Conservation (phyloP, 345 rosid genomes). For the Melaleuca quinquenervia region DNA sequence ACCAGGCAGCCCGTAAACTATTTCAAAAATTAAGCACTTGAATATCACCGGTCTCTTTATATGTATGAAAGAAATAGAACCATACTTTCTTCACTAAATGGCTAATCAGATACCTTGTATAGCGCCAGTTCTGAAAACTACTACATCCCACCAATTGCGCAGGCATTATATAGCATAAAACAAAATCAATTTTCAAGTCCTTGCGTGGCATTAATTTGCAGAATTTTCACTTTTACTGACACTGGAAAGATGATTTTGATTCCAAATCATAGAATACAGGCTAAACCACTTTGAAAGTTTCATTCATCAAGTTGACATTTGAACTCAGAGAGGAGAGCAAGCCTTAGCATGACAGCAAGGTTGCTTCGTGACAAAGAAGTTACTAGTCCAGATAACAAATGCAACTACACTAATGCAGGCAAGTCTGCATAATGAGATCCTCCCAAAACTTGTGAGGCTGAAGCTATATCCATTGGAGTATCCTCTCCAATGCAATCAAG, state of each 20-base stretch:
- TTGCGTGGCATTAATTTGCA: neutral
- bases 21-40: neutral
- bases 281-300: neutral
- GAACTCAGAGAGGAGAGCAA: neutral
- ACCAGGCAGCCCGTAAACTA: neutral
- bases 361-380: neutral
- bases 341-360: neutral
- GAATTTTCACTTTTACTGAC: neutral
- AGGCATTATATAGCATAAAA: neutral
- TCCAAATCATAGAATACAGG: neutral
- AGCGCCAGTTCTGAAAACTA: neutral
- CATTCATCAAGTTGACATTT: neutral
- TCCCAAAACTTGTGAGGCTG: neutral
- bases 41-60: neutral
- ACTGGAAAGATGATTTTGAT: neutral
- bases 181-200: neutral
- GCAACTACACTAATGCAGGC: neutral
- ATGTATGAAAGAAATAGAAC: neutral
- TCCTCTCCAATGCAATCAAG: neutral
- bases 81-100: neutral
- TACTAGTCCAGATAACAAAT: neutral
- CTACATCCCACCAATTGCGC: neutral
- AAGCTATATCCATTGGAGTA: neutral
- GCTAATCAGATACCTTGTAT: neutral
- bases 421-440: neutral